phyloP scores from a whole-genome alignment of 257 asterid species.

The Rubia yunnanensis region DNA sequence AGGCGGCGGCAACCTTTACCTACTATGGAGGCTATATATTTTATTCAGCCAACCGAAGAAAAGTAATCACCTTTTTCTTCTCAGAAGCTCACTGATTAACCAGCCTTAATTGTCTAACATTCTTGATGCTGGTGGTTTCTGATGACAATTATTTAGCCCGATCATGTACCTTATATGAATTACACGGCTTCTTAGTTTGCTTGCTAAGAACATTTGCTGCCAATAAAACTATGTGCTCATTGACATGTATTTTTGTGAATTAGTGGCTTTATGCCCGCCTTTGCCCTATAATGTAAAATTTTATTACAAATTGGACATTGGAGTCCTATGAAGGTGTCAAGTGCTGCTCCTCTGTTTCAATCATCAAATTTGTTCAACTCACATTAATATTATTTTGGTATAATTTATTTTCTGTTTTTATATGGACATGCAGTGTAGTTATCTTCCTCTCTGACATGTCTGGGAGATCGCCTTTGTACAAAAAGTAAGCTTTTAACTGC shows the following conservation, averaged over 20 bases:
- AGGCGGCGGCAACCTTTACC: conserved; percentile 94
- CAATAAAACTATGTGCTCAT: too few species aligned
- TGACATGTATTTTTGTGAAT: neutral
- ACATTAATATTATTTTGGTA: neutral
- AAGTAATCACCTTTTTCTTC: conserved; percentile 37
- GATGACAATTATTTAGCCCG: neutral
- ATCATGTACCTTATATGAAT: neutral
- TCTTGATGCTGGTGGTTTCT: conserved; percentile 4
- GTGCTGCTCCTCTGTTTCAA: neutral
- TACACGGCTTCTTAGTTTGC: neutral
- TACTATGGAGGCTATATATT: conserved; percentile 94
- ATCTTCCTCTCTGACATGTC: conserved; percentile 92
- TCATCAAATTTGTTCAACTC: neutral
- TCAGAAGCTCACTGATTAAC: neutral
- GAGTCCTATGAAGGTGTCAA: neutral
- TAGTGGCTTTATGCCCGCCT: neutral
- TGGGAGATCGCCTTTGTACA: conserved; percentile 84
- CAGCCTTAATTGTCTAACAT: neutral
- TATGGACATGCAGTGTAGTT: conserved; percentile 60
- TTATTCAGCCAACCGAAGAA: conserved; percentile 91
- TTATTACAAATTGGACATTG: neutral
- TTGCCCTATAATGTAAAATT: neutral
- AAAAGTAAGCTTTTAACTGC: conserved; percentile 65
- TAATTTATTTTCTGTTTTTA: neutral
- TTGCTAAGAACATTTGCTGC: neutral